phyloP scores from a whole-genome alignment of 257 asterid genomes.

The Jacaranda copaia region DNA sequence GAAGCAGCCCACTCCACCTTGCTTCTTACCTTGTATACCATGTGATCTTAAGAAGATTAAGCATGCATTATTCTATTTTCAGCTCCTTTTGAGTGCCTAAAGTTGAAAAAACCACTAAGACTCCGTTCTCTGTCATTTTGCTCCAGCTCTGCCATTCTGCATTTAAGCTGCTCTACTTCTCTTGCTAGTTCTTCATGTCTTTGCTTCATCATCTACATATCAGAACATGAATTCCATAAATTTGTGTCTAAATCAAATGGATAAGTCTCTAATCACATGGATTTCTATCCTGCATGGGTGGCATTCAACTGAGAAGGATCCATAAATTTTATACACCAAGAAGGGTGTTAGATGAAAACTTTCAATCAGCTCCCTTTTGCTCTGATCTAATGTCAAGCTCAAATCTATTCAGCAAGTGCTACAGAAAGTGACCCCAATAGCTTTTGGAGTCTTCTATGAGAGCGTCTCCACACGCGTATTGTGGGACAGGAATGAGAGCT shows the following conservation, averaged over 20 bases:
- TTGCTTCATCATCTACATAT: conserved; percentile 54
- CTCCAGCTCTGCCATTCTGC: conserved; percentile 56
- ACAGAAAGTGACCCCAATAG: too few relatives aligned
- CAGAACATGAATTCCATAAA: background rate
- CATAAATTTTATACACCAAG: background rate
- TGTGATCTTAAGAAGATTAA: conserved; percentile 26
- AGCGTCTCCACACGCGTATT: too few relatives aligned
- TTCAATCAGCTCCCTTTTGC: too few relatives aligned
- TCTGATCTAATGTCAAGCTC: too few relatives aligned
- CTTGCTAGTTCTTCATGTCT: conserved; percentile 62
- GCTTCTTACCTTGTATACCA: background rate
- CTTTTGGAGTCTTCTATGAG: too few relatives aligned
- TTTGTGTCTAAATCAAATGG: background rate
- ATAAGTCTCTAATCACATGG: background rate
- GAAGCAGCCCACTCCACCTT: background rate
- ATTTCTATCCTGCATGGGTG: background rate
- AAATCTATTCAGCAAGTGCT: too few relatives aligned
- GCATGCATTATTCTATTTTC: conserved; percentile 37
- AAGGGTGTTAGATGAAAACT: background rate
- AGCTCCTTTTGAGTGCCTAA: conserved; percentile 33
- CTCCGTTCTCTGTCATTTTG: conserved; percentile 45
- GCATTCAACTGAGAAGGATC: background rate
- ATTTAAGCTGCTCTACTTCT: conserved; percentile 67
- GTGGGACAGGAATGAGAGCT: too few relatives aligned
- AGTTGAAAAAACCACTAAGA: conserved; percentile 38